Conservation (phyloP, 805 yeast species). For the Zygosaccharomyces pseudorouxii region DNA sequence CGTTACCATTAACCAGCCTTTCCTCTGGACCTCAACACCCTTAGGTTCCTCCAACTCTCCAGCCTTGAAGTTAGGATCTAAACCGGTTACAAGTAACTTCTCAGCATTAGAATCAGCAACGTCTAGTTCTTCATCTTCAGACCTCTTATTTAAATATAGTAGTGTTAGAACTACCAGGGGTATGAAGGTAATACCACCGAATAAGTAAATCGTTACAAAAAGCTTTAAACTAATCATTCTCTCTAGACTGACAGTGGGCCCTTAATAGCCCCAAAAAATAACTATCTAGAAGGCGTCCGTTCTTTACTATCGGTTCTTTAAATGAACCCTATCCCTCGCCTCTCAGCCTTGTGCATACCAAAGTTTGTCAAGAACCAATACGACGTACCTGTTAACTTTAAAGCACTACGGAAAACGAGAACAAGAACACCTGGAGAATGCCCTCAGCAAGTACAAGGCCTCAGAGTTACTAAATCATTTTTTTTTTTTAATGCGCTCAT, state of each 20-base stretch:
- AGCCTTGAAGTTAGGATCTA: slow-evolving; percentile 44
- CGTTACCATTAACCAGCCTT: slow-evolving; percentile 85
- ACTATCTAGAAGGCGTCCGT: not conserved
- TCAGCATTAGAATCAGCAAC: slow-evolving; percentile 15
- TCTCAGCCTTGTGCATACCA: too few species aligned
- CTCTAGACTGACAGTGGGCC: not conserved
- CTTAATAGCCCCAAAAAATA: not conserved
- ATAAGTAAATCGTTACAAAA: slow-evolving; percentile 48
- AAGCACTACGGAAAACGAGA: not conserved
- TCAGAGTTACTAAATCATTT: slow-evolving; percentile 42
- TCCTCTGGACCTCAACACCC: slow-evolving; percentile 59
- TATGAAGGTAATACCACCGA: slow-evolving; percentile 80
- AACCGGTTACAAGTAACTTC: slow-evolving; percentile 12
- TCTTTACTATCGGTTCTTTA: too few species aligned
- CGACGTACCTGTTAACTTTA: not conserved
- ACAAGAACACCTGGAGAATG: not conserved
- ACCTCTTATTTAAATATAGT: slow-evolving; percentile 33
- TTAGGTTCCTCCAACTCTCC: slow-evolving; percentile 60
- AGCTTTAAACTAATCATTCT: slow-evolving; percentile 29
- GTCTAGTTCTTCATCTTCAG: slow-evolving; percentile 20
- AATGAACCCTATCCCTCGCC: too few species aligned
- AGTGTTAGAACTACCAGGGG: slow-evolving; percentile 47
- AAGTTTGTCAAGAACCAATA: too few species aligned
- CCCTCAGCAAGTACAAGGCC: slow-evolving; percentile 1
- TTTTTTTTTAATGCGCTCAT: slow-evolving; percentile 35